phyloP scores from a whole-genome alignment of 352 stramenopile species.

The Aphanomyces invadans region DNA sequence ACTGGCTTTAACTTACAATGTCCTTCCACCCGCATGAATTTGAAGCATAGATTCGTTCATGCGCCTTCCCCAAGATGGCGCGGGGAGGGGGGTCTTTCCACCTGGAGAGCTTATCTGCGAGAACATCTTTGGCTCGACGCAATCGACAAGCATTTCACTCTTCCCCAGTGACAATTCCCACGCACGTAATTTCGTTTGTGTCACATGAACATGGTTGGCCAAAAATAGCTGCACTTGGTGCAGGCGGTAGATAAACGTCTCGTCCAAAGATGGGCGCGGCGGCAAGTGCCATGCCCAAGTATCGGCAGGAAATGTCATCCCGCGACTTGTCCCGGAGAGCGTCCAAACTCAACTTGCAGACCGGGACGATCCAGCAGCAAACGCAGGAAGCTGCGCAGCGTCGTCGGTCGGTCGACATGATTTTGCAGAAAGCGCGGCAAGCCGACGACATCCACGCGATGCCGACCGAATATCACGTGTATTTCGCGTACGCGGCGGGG shows the following conservation, averaged over 20 bases:
- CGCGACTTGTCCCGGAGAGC: neutral
- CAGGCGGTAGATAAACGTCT: too few relatives aligned
- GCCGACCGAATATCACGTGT: conserved; percentile 9
- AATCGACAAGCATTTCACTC: too few relatives aligned
- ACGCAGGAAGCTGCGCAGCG: neutral
- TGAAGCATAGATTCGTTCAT: too few relatives aligned
- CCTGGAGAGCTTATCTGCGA: too few relatives aligned
- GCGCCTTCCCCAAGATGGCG: too few relatives aligned
- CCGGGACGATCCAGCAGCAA: neutral
- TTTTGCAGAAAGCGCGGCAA: neutral
- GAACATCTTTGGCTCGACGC: too few relatives aligned
- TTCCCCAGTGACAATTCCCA: neutral
- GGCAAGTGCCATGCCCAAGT: neutral
- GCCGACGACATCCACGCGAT: neutral
- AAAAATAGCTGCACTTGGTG: too few relatives aligned
- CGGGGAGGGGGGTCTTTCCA: too few relatives aligned
- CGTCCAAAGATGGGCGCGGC: neutral
- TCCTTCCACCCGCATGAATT: too few relatives aligned
- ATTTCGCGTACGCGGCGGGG: conserved; percentile 14
- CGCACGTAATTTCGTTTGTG: neutral
- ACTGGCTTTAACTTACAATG: too few relatives aligned
- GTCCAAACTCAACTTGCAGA: neutral
- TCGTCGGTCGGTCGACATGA: neutral
- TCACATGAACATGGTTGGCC: neutral
- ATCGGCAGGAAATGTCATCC: neutral